Percentiles rank a stretch among this genome's conserved stretches.
Evolutionary conservation across 2,329 filamentous ascomycete genomes (phyloP).

Genomic region (Trichoderma citrinoviride): DNA sequence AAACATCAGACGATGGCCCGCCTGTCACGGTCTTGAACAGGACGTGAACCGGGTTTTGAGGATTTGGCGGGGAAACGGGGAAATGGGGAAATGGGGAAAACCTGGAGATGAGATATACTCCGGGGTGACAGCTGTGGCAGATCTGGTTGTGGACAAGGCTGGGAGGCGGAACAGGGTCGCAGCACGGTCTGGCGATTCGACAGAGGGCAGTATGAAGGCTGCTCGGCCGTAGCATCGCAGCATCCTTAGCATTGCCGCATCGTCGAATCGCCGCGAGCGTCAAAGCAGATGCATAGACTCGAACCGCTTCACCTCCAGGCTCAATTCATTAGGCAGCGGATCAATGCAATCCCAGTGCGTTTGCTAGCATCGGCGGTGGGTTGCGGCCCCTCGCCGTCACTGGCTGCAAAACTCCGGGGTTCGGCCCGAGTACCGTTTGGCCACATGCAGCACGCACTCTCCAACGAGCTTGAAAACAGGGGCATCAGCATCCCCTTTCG

Average conservation of each 20-base stretch:
- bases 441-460: conserved; percentile 9
- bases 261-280: neutral
- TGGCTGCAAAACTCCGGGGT: conserved; percentile 21
- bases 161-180: neutral
- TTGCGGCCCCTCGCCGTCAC: conserved; percentile 3
- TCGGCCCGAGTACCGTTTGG: conserved; percentile 19
- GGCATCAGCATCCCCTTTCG: conserved; percentile 9
- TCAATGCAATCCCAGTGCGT: neutral
- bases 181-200: no score
- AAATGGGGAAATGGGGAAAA: conserved; percentile 19
- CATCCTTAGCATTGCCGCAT: neutral
- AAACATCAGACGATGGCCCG: conserved; percentile 2
- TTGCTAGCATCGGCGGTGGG: neutral
- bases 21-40: neutral
- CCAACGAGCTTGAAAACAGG: conserved; percentile 1
- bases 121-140: conserved; percentile 17
- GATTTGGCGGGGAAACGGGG: conserved; percentile 18
- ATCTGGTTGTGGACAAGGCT: conserved; percentile 7
- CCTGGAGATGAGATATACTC: conserved; percentile 18
- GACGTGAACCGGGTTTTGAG: conserved; percentile 9
- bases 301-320: conserved; percentile 2
- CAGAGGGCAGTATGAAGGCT: neutral
- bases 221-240: conserved; percentile 5
- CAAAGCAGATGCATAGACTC: neutral
- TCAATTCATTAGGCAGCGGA: conserved; percentile 15